These are phyloP conservation scores for Kluyveromyces aestuarii DNA, from an alignment of 805 yeast species.

Conservation along the genomic window DNA sequence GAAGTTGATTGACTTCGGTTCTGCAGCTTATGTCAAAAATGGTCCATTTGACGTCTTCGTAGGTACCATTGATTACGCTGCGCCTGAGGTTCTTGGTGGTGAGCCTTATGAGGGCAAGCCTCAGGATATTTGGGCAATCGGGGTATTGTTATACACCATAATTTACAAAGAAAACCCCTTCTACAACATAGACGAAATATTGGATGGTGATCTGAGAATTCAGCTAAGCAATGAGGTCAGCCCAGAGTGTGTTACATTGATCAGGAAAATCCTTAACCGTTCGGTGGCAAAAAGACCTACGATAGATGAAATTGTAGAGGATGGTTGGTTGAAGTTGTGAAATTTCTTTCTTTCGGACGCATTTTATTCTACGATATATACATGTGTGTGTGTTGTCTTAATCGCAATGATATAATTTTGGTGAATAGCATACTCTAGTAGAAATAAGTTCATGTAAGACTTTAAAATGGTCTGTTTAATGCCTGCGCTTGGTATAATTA, in stretches of 20 bases:
- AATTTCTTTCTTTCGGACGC: background rate
- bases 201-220: constrained; percentile 76
- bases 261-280: constrained; percentile 58
- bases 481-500: too few relatives aligned
- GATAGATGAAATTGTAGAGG: constrained; percentile 58
- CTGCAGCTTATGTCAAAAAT: constrained; percentile 81
- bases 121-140: constrained; percentile 97
- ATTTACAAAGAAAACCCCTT: constrained; percentile 93
- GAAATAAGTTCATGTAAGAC: too few relatives aligned
- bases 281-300: constrained; percentile 61
- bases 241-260: constrained; percentile 51
- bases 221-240: constrained; percentile 33
- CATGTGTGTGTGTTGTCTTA: too few relatives aligned
- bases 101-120: constrained; percentile 85
- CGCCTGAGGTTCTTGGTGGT: constrained; percentile 91
- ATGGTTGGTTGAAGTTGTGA: constrained; percentile 51
- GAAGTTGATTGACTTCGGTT: constrained; percentile 89
- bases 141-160: constrained; percentile 81
- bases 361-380: background rate
- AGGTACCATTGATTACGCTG: constrained; percentile 95
- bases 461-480: too few relatives aligned
- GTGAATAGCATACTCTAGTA: too few relatives aligned
- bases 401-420: too few relatives aligned
- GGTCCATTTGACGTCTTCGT: constrained; percentile 98
- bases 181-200: constrained; percentile 88